Percentiles rank a stretch among this genome's conserved stretches.
These are phyloP conservation scores for Aphanomyces stellatus DNA, from an alignment of 352 stramenopile genomes.

Conservation along the genomic window DNA sequence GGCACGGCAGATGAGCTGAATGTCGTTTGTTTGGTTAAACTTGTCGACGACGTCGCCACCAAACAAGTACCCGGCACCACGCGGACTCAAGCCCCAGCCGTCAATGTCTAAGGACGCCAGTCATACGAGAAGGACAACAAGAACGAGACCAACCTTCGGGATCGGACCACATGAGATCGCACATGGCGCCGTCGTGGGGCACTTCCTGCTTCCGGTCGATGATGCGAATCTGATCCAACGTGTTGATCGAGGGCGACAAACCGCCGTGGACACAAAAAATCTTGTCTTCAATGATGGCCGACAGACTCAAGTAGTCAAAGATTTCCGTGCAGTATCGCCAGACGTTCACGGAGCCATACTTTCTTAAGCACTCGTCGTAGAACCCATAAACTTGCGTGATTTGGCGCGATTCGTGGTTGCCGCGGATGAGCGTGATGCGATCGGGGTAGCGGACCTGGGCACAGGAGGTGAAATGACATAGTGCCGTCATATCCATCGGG, in stretches of 20 bases:
- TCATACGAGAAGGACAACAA: constrained; percentile 56
- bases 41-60: constrained; percentile 97
- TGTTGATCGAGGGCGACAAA: constrained; percentile 90
- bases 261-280: constrained; percentile 99
- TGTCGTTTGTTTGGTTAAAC: constrained; percentile 98
- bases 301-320: constrained; percentile 99
- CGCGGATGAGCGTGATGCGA: constrained; percentile 97
- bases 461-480: background rate
- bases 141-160: constrained; percentile 53
- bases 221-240: constrained; percentile 85
- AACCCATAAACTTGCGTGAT: constrained; percentile 99
- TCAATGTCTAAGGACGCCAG: constrained; percentile 92
- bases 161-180: constrained; percentile 94
- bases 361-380: constrained; percentile 97
- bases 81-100: constrained; percentile 96
- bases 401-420: constrained; percentile 98
- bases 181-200: constrained; percentile 98
- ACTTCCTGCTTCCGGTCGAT: constrained; percentile 99
- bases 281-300: constrained; percentile 98
- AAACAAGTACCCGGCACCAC: constrained; percentile 98
- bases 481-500: background rate
- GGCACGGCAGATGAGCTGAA: constrained; percentile 96
- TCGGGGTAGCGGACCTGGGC: constrained; percentile 93
- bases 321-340: constrained; percentile 99
- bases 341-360: constrained; percentile 98